A percentile compares a stretch with the other conserved stretches of the same genome.
Evolutionary conservation across 2,329 filamentous ascomycete genomes (phyloP).

Genomic region (Aspergillus tamarii): DNA sequence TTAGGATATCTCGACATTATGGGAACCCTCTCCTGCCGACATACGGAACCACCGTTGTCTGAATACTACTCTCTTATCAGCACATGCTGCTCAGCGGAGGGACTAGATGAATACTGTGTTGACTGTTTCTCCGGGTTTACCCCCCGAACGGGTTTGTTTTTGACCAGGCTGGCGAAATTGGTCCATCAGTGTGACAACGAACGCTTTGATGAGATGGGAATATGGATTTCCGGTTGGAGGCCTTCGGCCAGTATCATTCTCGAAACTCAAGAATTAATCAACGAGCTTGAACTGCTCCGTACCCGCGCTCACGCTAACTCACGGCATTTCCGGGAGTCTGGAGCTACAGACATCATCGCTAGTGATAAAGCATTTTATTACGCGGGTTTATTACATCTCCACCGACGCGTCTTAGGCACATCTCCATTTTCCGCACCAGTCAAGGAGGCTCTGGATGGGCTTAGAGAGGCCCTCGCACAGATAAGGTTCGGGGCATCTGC

Average conservation of each 20-base stretch:
- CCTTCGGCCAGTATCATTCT: slow-evolving; percentile 59
- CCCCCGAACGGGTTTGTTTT: slow-evolving; percentile 68
- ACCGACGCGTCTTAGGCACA: slow-evolving; percentile 71
- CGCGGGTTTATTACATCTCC: slow-evolving; percentile 75
- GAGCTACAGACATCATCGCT: slow-evolving; percentile 58
- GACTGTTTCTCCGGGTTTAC: slow-evolving; percentile 84
- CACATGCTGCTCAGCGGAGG: slow-evolving; percentile 55
- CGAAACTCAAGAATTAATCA: slow-evolving; percentile 63
- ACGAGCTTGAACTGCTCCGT: slow-evolving; percentile 62
- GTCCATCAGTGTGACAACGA: slow-evolving; percentile 69
- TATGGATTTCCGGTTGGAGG: slow-evolving; percentile 59
- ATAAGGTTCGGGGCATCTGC: slow-evolving; percentile 70
- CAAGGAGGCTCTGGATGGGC: slow-evolving; percentile 63
- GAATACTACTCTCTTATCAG: slow-evolving; percentile 50
- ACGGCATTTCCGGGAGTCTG: slow-evolving; percentile 44
- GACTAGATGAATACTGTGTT: slow-evolving; percentile 68
- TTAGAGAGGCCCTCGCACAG: slow-evolving; percentile 64
- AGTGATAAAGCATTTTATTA: slow-evolving; percentile 80
- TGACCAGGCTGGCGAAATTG: slow-evolving; percentile 73
- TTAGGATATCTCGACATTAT: slow-evolving; percentile 82
- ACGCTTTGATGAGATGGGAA: slow-evolving; percentile 60
- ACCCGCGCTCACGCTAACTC: slow-evolving; percentile 42
- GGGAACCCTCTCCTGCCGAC: slow-evolving; percentile 68
- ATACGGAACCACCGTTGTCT: slow-evolving; percentile 55
- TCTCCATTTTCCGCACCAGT: slow-evolving; percentile 62